phyloP scores from a whole-genome alignment of 2,329 filamentous ascomycete species.

The Sclerotinia spermophila region DNA sequence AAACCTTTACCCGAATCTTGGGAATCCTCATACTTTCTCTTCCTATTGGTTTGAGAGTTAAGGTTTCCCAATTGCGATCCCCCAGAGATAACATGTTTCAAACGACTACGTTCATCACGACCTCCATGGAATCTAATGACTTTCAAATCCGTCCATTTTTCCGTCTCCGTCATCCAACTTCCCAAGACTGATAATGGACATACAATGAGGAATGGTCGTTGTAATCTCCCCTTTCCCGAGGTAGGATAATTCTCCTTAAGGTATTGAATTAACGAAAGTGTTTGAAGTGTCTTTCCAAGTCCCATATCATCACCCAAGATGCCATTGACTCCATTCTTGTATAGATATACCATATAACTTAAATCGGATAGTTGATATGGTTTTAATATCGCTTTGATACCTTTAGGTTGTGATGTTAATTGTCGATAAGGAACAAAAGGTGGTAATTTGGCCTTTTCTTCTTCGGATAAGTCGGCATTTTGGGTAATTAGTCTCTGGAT shows the following conservation, averaged over 20 bases:
- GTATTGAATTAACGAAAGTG: conserved; percentile 47
- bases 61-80: conserved; percentile 44
- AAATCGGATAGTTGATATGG: conserved; percentile 49
- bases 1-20: conserved; percentile 17
- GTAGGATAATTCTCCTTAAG: conserved; percentile 42
- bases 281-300: conserved; percentile 49
- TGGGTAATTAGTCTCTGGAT: conserved; percentile 36
- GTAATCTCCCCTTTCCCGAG: conserved; percentile 38
- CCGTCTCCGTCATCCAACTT: conserved; percentile 47
- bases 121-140: conserved; percentile 48
- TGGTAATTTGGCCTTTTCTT: conserved; percentile 26
- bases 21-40: conserved; percentile 25
- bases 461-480: conserved; percentile 26
- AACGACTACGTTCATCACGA: conserved; percentile 40
- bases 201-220: conserved; percentile 45
- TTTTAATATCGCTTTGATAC: conserved; percentile 49
- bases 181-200: conserved; percentile 50
- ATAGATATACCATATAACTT: conserved; percentile 47
- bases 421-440: conserved; percentile 32
- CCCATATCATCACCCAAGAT: conserved; percentile 51
- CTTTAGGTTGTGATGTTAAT: conserved; percentile 31
- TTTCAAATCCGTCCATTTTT: conserved; percentile 47
- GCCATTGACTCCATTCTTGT: conserved; percentile 39
- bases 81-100: conserved; percentile 47
- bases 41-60: conserved; percentile 32